phyloP scores from a whole-genome alignment of 129 eudicot species.

The Mikania micrantha region DNA sequence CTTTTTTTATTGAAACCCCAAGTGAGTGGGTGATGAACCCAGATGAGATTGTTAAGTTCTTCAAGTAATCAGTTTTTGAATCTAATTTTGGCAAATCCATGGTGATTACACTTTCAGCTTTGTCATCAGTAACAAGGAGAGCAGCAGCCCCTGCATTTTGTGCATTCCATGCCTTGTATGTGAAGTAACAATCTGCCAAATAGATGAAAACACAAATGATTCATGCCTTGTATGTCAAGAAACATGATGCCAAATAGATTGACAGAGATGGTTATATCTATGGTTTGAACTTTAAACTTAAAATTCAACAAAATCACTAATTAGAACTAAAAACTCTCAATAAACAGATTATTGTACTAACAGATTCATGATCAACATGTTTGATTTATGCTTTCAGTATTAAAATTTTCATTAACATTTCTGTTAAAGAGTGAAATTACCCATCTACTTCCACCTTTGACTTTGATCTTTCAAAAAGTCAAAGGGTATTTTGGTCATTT shows the following conservation, averaged over 20 bases:
- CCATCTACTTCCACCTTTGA: no score
- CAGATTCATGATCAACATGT: background rate
- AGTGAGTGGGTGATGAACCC: constrained; percentile 55
- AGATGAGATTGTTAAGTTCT: constrained; percentile 69
- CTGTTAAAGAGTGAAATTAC: no score
- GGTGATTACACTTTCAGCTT: constrained; percentile 57
- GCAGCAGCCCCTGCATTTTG: constrained; percentile 84
- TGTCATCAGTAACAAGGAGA: constrained; percentile 66
- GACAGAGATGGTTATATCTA: no score
- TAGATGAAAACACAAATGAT: background rate
- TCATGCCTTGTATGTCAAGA: background rate
- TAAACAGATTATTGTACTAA: background rate
- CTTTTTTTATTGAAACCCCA: constrained; percentile 53
- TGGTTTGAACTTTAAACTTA: background rate
- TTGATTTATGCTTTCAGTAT: no score
- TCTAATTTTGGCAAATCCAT: constrained; percentile 79
- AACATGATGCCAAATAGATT: background rate
- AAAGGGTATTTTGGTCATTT: no score
- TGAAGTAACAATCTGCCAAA: constrained; percentile 61
- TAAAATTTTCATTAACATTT: no score
- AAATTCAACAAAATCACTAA: background rate
- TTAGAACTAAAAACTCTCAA: background rate
- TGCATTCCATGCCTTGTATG: constrained; percentile 85
- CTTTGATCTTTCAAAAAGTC: no score
- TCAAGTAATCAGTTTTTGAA: constrained; percentile 36